Evolutionary conservation across 2,329 filamentous ascomycete genomes (phyloP), one percentile per base, ranked within the genome.

Genomic region (Pyrenochaeta sp.): DNA sequence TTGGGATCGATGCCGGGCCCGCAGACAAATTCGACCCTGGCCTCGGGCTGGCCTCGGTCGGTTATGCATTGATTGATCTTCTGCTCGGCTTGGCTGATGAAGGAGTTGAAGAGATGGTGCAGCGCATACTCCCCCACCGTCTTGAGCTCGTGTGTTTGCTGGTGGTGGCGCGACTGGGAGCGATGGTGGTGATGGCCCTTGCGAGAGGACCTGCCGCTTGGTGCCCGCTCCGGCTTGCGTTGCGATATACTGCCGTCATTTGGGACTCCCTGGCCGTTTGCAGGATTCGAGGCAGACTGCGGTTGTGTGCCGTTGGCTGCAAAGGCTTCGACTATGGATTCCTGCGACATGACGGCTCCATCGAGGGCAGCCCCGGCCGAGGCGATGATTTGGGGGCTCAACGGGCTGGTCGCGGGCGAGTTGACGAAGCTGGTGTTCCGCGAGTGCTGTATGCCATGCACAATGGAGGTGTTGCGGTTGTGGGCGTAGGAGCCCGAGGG

Each of bases 51-150:
- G 55, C 89, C 85, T 6, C 90, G 82, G 28, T 88, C 83, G 36
- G 87, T 86, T 60, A 96, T 87, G 66, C 90, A 96, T 60, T 90
- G 87, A 57, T 89, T 91, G 54, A 99, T 88, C 73, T 96, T 96
- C 55, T 94, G 89, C 70, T 99, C 94, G n/a, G 94, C 94, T 68
- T 95, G 89, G 11, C 89, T 88, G 65, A 97, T 94, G 73, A 99
- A 99, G 81, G 92, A 91, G 55, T 94, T 97, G 73, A 97, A 96
- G 29, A 99, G 78, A 60, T 97, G 93, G 72, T 97, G 93, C 48
- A 99, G 78, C 14, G 94, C 94, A 81, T 96, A 97, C 77, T 99
- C 94, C 41, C 91, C 92, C n/a, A 96, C 92, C 0, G 92, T 96
- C 72, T 93, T 96, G 54, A 88, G 83, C 53, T 96, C 90, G 39